Conservation (phyloP, 768 basidiomycete genomes). For the Obba rivulosa region DNA sequence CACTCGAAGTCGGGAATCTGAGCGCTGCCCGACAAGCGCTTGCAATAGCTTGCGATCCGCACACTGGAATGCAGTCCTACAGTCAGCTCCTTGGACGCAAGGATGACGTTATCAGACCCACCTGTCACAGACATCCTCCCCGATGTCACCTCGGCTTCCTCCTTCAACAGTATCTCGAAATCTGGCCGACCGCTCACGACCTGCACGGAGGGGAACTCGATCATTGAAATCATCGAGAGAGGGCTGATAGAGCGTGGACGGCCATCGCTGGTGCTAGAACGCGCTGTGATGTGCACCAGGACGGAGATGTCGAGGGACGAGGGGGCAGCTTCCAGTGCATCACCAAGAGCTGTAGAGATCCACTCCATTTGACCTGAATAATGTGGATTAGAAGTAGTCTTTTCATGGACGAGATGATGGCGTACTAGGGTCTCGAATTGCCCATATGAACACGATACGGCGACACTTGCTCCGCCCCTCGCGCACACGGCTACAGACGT, state of each 20-base stretch:
- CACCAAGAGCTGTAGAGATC: slow-evolving; percentile 36
- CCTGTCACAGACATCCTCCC: slow-evolving; percentile 46
- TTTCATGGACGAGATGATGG: not conserved
- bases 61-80: slow-evolving; percentile 30
- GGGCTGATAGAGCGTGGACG: slow-evolving; percentile 3
- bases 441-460: slow-evolving; percentile 38
- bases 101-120: slow-evolving; percentile 11
- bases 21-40: slow-evolving; percentile 35
- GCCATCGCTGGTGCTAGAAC: slow-evolving; percentile 8
- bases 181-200: slow-evolving; percentile 39
- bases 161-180: slow-evolving; percentile 28
- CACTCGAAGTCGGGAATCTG: slow-evolving; percentile 29
- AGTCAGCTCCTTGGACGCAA: not conserved
- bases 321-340: slow-evolving; percentile 26
- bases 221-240: slow-evolving; percentile 10
- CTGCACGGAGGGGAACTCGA: slow-evolving; percentile 21
- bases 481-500: slow-evolving; percentile 23
- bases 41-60: slow-evolving; percentile 39
- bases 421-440: slow-evolving; percentile 33
- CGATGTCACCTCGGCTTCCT: slow-evolving; percentile 29
- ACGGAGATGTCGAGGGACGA: slow-evolving; percentile 30
- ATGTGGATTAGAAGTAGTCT: not conserved
- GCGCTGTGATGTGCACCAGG: slow-evolving; percentile 35
- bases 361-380: slow-evolving; percentile 34
- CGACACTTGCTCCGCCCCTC: slow-evolving; percentile 22